phyloP scores from a whole-genome alignment of 2,329 filamentous ascomycete species.

The Beauveria medogensis region DNA sequence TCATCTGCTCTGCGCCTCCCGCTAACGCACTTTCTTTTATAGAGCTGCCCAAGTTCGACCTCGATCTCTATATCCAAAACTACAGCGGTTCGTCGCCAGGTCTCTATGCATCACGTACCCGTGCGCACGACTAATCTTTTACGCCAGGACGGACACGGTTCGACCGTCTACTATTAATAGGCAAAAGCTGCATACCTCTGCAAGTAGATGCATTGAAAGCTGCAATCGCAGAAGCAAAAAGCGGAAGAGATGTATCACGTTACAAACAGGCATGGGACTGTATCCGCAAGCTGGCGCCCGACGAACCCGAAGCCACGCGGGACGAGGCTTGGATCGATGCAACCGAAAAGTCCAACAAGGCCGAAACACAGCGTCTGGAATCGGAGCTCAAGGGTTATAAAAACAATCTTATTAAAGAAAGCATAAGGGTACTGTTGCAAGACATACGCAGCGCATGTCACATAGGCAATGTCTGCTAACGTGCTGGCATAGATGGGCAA shows the following conservation, averaged over 20 bases:
- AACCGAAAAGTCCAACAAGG: constrained; percentile 57
- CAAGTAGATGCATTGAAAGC: constrained; percentile 72
- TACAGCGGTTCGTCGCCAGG: constrained; percentile 58
- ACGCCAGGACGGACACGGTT: constrained; percentile 66
- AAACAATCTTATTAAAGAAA: constrained; percentile 96
- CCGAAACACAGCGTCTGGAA: constrained; percentile 69
- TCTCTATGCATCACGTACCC: neutral
- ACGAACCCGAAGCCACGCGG: constrained; percentile 56
- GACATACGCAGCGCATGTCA: too few relatives aligned
- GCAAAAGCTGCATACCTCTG: constrained; percentile 66
- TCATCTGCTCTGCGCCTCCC: neutral
- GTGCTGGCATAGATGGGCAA: constrained; percentile 69
- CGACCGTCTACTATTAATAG: constrained; percentile 75
- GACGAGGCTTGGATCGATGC: constrained; percentile 71
- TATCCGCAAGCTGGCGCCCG: constrained; percentile 54
- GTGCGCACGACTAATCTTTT: neutral
- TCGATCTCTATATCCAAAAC: constrained; percentile 84
- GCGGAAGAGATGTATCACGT: constrained; percentile 60
- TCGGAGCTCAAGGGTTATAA: constrained; percentile 84
- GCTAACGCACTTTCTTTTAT: constrained; percentile 12
- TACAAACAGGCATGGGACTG: constrained; percentile 64
- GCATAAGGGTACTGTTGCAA: constrained; percentile 60
- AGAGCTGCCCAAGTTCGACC: constrained; percentile 82
- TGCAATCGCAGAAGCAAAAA: constrained; percentile 68
- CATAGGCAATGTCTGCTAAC: constrained; percentile 4